Evolutionary conservation across 495 filamentous ascomycete species (phyloP), one percentile per base, ranked within the genome.

Genomic region (Astrocystis sublimbata): DNA sequence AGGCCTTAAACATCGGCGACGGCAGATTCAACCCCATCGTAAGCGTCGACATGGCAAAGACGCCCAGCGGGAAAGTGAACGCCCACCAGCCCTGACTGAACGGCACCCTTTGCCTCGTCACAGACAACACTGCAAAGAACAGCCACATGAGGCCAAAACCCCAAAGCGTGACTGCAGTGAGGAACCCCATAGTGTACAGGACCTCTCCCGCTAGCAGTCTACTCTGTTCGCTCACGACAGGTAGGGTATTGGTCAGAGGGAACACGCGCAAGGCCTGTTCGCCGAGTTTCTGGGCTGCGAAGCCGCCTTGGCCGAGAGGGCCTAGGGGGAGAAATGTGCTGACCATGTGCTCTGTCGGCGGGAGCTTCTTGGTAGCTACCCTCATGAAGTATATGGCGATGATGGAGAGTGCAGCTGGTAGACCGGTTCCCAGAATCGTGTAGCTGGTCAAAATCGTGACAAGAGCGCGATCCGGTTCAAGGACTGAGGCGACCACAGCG

Each of bases 31-130:
- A 19, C 1, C 54, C 54, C 54, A 58, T 58, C 5, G 54, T 58
- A 58, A 58, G 54, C 30, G 86, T 86, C 24, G 76, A 75, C 5
- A 76, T 65, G 0, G 85, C 76, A 65, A 81, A 85, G n/a, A 82
- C 82, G 30, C 82, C 85, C 24, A 87, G 62, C 0, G 86, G 86
- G 54, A 88, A 89, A 2, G 79, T 85, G 52, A 88, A 88, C 4
- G 80, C 82, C 86, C 86, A 89, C 85, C 86, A 88, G 1, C 86
- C 86, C 66, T 88, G 83, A 56, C 88, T 88, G 68, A 88, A 88
- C 0, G 86, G 84, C 50, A 88, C 87, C 12, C 63, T 77, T 50
- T 60, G 53, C 51, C 67, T 75, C 9, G 72, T 66, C 6, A 54
- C 67, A 35, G 66, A 78, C 6, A 74, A 68, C 38, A 79, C 57